phyloP scores from a whole-genome alignment of 345 rosid species.

The Sapria himalayana region DNA sequence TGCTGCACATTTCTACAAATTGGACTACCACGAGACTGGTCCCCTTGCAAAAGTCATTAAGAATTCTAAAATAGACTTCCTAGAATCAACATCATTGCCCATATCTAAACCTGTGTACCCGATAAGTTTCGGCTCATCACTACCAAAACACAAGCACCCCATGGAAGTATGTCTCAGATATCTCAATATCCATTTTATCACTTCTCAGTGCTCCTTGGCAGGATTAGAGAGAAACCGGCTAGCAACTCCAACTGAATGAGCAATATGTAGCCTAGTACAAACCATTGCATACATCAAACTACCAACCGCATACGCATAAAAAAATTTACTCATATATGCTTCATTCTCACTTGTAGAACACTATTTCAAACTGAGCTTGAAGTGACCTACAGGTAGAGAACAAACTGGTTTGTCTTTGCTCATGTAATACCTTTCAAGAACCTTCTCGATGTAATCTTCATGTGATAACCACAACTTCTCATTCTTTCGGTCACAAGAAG shows the following conservation, averaged over 20 bases:
- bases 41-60: background rate
- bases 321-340: background rate
- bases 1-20: too few relatives aligned
- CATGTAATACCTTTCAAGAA: background rate
- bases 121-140: background rate
- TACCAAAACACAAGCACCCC: background rate
- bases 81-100: background rate
- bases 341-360: background rate
- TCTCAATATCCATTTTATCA: background rate
- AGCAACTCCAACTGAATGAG: background rate
- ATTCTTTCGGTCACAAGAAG: too few relatives aligned
- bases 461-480: too few relatives aligned
- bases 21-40: background rate
- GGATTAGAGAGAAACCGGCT: background rate
- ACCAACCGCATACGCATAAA: background rate
- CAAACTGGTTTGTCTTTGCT: background rate
- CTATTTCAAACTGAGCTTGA: background rate
- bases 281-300: slow-evolving; percentile 5
- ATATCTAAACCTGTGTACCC: background rate
- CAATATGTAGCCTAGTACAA: background rate
- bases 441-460: too few relatives aligned
- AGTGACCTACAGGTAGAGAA: background rate
- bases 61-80: background rate
- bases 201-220: background rate
- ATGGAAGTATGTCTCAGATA: background rate